Evolutionary conservation across 208 protist genomes (phyloP).

Genomic region (Crithidia thermophila): DNA sequence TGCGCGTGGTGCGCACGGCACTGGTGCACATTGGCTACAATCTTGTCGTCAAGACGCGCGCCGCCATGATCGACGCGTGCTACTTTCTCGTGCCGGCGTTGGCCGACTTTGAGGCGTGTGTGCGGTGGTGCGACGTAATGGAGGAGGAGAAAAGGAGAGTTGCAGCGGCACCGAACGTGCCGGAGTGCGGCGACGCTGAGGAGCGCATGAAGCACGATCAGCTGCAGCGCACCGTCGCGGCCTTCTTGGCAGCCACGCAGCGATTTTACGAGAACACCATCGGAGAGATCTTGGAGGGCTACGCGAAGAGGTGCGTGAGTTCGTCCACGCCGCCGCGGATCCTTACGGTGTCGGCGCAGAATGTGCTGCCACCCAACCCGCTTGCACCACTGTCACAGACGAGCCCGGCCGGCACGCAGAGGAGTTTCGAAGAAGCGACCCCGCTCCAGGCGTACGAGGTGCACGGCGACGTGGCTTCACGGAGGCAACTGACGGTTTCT

Average conservation of each 20-base stretch:
- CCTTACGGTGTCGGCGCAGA: background rate
- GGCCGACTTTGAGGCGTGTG: constrained; percentile 24
- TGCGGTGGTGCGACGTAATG: constrained; percentile 17
- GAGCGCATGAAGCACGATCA: background rate
- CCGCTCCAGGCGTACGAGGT: background rate
- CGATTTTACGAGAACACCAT: background rate
- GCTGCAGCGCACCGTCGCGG: constrained; percentile 9
- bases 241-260: background rate
- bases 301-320: constrained; percentile 2
- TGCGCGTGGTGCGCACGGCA: constrained; percentile 9
- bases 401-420: background rate
- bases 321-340: background rate
- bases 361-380: constrained; percentile 6
- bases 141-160: background rate
- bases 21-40: constrained; percentile 34
- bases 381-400: background rate
- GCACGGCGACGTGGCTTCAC: background rate
- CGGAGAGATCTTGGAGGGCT: background rate
- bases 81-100: constrained; percentile 28
- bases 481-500: constrained; percentile 20
- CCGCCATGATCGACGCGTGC: constrained; percentile 27
- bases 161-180: background rate
- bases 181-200: background rate
- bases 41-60: constrained; percentile 24
- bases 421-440: background rate